phyloP scores from a whole-genome alignment of 2,329 filamentous ascomycete genomes.

The Beauveria rudraprayagi region DNA sequence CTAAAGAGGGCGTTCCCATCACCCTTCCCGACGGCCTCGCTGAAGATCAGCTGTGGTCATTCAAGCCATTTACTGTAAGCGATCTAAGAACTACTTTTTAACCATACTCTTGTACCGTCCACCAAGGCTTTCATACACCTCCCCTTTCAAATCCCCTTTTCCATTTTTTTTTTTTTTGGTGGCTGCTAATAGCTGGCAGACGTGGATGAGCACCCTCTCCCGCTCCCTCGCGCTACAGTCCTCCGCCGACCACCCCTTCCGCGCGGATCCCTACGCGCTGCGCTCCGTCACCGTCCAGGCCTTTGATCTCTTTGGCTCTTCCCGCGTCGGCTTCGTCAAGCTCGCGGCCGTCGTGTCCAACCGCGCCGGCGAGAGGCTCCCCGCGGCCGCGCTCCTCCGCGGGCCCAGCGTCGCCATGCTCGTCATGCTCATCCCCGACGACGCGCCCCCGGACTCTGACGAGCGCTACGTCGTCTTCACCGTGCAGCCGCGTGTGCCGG shows the following conservation, averaged over 20 bases:
- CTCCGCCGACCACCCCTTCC: slow-evolving; percentile 41
- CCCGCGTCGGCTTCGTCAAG: slow-evolving; percentile 49
- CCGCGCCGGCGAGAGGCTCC: slow-evolving; percentile 38
- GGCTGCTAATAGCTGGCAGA: slow-evolving; percentile 22
- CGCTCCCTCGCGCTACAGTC: slow-evolving; percentile 39
- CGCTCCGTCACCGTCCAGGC: slow-evolving; percentile 44
- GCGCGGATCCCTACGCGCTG: slow-evolving; percentile 44
- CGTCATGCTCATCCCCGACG: slow-evolving; percentile 46
- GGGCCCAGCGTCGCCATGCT: slow-evolving; percentile 56
- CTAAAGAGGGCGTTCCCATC: slow-evolving; percentile 29
- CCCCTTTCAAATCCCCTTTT: not conserved
- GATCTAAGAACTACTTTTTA: too few species aligned
- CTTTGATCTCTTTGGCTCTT: slow-evolving; percentile 41
- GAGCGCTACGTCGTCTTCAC: slow-evolving; percentile 48
- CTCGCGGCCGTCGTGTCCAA: slow-evolving; percentile 42
- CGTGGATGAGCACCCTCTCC: slow-evolving; percentile 41
- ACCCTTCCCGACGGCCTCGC: slow-evolving; percentile 36
- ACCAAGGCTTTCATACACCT: too few species aligned
- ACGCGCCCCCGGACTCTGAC: slow-evolving; percentile 21
- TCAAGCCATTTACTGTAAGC: slow-evolving; percentile 43
- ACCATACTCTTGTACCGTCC: not conserved
- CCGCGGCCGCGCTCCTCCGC: slow-evolving; percentile 48
- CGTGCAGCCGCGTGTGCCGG: slow-evolving; percentile 50
- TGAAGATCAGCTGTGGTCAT: slow-evolving; percentile 35
- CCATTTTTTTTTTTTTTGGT: not conserved